A percentile compares a stretch with the other conserved stretches of the same genome.
phyloP scores from a whole-genome alignment of 495 filamentous ascomycete species.

The Aspergillus funiculosus region DNA sequence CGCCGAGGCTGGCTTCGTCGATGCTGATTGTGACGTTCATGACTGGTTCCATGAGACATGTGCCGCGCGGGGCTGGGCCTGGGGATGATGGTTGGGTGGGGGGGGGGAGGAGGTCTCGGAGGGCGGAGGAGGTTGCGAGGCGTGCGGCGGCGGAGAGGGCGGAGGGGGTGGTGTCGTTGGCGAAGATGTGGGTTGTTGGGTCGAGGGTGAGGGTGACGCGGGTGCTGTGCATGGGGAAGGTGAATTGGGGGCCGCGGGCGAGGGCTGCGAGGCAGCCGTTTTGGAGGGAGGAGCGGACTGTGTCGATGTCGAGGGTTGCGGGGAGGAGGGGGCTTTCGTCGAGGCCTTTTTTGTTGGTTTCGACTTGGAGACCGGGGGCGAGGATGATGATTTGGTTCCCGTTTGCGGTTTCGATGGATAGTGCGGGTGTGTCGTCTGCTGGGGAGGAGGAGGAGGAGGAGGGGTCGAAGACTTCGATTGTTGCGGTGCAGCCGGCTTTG shows the following conservation, averaged over 20 bases:
- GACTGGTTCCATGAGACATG: conserved; percentile 82
- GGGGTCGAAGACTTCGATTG: conserved; percentile 54
- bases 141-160: conserved; percentile 76
- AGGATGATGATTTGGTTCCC: conserved; percentile 59
- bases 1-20: conserved; percentile 72
- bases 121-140: conserved; percentile 59
- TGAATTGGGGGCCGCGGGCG: conserved; percentile 71
- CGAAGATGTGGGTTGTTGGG: conserved; percentile 58
- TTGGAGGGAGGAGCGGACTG: conserved; percentile 58
- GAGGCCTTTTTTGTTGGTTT: conserved; percentile 30
- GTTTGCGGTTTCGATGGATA: conserved; percentile 30
- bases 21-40: conserved; percentile 81
- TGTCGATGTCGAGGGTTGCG: conserved; percentile 49
- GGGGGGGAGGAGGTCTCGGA: conserved; percentile 43
- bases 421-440: conserved; percentile 24
- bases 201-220: conserved; percentile 65
- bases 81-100: conserved; percentile 25
- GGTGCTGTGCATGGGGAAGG: conserved; percentile 67
- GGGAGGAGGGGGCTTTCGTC: conserved; percentile 47
- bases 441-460: conserved; percentile 18
- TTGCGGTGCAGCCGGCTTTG: conserved; percentile 67
- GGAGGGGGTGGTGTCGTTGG: conserved; percentile 58
- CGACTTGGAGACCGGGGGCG: conserved; percentile 39
- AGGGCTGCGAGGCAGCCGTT: conserved; percentile 83
- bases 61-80: conserved; percentile 29